These are phyloP conservation scores for Spergularia marina DNA, from an alignment of 148 eudicot species.

Conservation along the genomic window DNA sequence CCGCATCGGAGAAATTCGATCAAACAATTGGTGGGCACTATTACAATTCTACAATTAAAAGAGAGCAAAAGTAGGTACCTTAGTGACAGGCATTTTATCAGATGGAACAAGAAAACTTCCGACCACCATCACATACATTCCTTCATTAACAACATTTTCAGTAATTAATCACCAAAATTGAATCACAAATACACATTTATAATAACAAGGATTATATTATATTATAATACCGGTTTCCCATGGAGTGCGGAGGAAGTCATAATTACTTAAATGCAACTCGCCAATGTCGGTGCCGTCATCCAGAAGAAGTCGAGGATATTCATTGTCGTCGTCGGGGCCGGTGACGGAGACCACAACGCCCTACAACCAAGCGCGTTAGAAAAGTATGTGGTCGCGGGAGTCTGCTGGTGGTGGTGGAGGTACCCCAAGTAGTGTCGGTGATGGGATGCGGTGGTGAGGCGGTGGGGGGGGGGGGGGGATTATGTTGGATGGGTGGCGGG, in stretches of 20 bases:
- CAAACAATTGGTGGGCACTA: slow-evolving; percentile 23
- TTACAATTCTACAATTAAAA: not conserved
- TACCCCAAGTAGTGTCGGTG: too few species aligned
- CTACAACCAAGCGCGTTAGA: slow-evolving; percentile 94
- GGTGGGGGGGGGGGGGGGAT: too few species aligned
- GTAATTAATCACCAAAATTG: not conserved
- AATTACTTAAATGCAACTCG: slow-evolving; percentile 34
- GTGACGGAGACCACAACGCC: slow-evolving; percentile 64
- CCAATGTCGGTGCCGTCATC: slow-evolving; percentile 84
- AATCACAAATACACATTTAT: not conserved
- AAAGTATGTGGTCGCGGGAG: too few species aligned
- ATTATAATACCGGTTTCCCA: slow-evolving; percentile 43
- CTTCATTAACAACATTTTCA: slow-evolving; percentile 25
- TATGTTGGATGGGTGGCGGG: too few species aligned
- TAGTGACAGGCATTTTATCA: slow-evolving; percentile 41
- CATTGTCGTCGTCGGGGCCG: slow-evolving; percentile 11
- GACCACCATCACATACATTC: slow-evolving; percentile 88
- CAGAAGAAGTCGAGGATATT: slow-evolving; percentile 38
- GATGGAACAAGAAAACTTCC: slow-evolving; percentile 41
- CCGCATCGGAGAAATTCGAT: slow-evolving; percentile 19
- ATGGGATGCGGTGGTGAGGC: too few species aligned
- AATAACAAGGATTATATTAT: slow-evolving; percentile 8
- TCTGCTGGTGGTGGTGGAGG: too few species aligned
- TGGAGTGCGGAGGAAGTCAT: slow-evolving; percentile 28
- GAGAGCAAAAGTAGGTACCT: slow-evolving; percentile 46